These are phyloP conservation scores for Paspalum notatum DNA, from an alignment of 176 grass and related monocot genomes.

Conservation along the genomic window DNA sequence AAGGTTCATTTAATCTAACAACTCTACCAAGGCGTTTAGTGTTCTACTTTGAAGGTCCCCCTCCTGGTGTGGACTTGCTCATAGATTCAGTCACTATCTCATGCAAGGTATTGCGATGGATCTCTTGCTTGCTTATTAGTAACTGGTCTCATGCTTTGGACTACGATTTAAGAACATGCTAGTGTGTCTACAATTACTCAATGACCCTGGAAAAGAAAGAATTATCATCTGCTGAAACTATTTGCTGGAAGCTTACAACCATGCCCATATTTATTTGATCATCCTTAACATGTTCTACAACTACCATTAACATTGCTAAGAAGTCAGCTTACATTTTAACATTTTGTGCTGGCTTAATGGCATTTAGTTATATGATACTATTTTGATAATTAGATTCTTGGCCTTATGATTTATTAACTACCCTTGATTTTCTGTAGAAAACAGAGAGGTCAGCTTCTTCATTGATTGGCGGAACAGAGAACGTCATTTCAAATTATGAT, in stretches of 20 bases:
- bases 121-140: conserved; percentile 24
- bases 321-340: not conserved
- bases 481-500: conserved; percentile 66
- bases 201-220: not conserved
- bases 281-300: conserved; percentile 11
- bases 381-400: conserved; percentile 7
- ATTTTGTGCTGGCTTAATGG: not conserved
- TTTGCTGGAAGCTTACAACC: not conserved
- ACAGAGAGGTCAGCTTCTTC: conserved; percentile 38
- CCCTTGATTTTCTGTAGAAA: conserved; percentile 55
- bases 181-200: conserved; percentile 5
- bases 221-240: conserved; percentile 25
- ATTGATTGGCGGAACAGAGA: conserved; percentile 43
- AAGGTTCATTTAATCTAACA: conserved; percentile 77
- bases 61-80: conserved; percentile 77
- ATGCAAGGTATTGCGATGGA: conserved; percentile 49
- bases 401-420: conserved; percentile 27
- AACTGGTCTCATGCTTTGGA: not conserved
- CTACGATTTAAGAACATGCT: conserved; percentile 30
- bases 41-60: conserved; percentile 82
- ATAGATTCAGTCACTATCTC: conserved; percentile 82
- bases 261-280: conserved; percentile 18
- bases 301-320: conserved; percentile 24
- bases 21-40: conserved; percentile 51
- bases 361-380: not conserved